Conservation (phyloP, 805 yeast genomes). For the Debaryomyces castellii region DNA sequence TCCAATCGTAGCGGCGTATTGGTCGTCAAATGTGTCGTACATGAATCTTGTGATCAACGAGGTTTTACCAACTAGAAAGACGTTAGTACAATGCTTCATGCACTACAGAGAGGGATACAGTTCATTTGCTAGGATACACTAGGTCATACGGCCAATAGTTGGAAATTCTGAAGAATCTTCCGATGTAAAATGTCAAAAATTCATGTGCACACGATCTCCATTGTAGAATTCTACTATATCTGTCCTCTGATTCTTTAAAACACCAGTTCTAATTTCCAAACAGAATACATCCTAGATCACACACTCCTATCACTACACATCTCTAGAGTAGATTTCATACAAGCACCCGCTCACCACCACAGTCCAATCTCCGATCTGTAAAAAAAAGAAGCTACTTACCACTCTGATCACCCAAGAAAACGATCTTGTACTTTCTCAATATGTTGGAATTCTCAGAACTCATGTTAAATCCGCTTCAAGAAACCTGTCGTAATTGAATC, state of each 20-base stretch:
- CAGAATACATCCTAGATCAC: neutral
- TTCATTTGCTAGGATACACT: neutral
- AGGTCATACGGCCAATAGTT: too few relatives aligned
- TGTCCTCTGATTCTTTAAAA: too few relatives aligned
- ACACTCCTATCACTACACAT: too few relatives aligned
- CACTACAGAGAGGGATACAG: neutral
- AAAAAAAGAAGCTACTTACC: constrained; percentile 37
- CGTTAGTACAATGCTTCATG: neutral
- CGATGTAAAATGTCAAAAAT: too few relatives aligned
- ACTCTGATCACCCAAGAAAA: constrained; percentile 95
- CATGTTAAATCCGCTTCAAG: constrained; percentile 2
- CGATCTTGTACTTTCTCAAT: constrained; percentile 78
- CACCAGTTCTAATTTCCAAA: too few relatives aligned
- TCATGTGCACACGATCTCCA: too few relatives aligned
- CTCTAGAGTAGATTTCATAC: neutral
- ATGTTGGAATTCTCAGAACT: constrained; percentile 34
- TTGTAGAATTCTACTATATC: too few relatives aligned
- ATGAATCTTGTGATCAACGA: constrained; percentile 94
- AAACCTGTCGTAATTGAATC: neutral
- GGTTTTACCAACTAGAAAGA: constrained; percentile 79
- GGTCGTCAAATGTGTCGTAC: constrained; percentile 97
- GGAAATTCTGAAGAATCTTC: too few relatives aligned
- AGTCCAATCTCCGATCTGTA: too few relatives aligned
- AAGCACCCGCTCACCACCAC: neutral
- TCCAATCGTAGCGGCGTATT: constrained; percentile 95